Evolutionary conservation across 805 yeast genomes (phyloP), one percentile per base, ranked within the genome.

Genomic region (Ogataea ganodermae): DNA sequence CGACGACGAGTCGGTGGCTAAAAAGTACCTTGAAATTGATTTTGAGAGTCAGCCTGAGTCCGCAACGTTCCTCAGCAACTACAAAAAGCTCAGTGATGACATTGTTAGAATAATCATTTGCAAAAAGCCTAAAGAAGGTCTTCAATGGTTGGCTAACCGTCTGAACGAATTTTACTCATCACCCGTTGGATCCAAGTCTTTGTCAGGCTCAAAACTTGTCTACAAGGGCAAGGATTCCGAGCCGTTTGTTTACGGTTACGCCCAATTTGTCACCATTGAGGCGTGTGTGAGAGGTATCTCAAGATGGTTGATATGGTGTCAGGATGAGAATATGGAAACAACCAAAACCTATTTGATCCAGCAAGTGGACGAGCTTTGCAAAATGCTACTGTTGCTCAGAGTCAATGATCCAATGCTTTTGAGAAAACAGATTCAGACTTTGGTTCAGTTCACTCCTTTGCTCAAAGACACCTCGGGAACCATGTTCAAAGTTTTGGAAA

Each of bases 261-360:
- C 96, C 0, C 97, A 90, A 62, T 82, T 94, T 51, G 84, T 83
- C 61, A 81, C 90, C 21, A 88, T 90, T 22, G 98, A 92, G 66
- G 85, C 96, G 28, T 85, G 95, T 56, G 80, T 94, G 27, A 79
- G 96, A 50, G 99, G 98, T 30, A 84, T 95, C 20, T 83, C 94
- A 10, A 79, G 99, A 61, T 95, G 99, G 99, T 81, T 89, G 58
- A 82, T 89, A 14, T 92, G 97, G 97, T 90, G 89, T 58, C 76
- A 68, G 28, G 80, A 81, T 6, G 76, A 75, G 36, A 75, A 76
- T 46, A 74, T 79, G 43, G 83, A 78, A 30, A 69, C 71, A 31
- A 71, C 80, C 12, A 83, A 82, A 42, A 72, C 64, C 17, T 71
- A 80, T 45, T 69, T 81, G 44, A 72, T 71, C 38, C 75, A 76